phyloP scores from a whole-genome alignment of 75 land plant genomes.

The Pinus tabuliformis region DNA sequence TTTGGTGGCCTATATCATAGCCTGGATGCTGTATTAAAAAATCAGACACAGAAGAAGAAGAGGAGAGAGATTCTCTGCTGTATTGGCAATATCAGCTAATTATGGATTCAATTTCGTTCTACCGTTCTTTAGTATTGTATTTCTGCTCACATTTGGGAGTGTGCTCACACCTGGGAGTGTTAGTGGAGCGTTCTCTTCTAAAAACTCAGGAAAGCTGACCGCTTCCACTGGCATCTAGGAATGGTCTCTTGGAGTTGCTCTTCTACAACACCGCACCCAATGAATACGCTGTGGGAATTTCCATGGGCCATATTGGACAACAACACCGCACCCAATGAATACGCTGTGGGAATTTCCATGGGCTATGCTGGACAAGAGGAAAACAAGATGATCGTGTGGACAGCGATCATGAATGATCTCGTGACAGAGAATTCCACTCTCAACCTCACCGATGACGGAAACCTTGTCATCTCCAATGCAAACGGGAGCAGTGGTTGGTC shows the following conservation, averaged over 20 bases:
- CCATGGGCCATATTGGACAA: no score
- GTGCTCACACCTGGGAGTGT: no score
- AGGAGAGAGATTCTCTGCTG: no score
- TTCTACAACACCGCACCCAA: conserved; percentile 51
- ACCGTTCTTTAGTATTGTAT: no score
- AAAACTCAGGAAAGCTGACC: conserved; percentile 25
- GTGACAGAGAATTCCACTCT: conserved; percentile 41
- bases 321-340: conserved; percentile 41
- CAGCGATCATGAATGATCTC: conserved; percentile 40
- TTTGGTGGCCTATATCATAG: no score
- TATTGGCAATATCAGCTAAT: no score
- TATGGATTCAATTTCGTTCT: no score
- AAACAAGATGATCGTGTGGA: conserved; percentile 45
- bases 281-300: conserved; percentile 21
- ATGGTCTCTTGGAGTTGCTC: conserved; percentile 10
- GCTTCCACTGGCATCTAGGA: background rate
- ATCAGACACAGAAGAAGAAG: no score
- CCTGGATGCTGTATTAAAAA: no score
- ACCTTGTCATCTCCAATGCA: conserved; percentile 31
- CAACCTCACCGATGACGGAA: conserved; percentile 22
- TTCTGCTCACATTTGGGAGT: no score
- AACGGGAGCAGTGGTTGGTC: conserved; percentile 21
- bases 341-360: conserved; percentile 24
- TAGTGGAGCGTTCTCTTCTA: background rate
- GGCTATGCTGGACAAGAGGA: conserved; percentile 6